phyloP scores from a whole-genome alignment of 2,329 filamentous ascomycete species.

The Stachybotrys echinatus region DNA sequence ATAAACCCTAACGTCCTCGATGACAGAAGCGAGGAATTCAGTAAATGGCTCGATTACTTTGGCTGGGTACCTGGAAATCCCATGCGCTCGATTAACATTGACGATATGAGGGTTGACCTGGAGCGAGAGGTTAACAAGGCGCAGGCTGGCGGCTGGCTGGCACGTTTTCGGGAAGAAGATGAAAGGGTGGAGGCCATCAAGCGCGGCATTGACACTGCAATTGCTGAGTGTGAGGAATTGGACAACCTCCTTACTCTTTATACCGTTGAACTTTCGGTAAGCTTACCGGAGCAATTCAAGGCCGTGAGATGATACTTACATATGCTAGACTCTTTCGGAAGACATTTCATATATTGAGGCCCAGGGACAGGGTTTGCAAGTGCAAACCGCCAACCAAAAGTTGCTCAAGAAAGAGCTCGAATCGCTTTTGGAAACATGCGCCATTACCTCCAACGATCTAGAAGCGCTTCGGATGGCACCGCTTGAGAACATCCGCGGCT shows the following conservation, averaged over 20 bases:
- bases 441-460: constrained; percentile 72
- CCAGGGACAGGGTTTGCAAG: constrained; percentile 92
- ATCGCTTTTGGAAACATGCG: constrained; percentile 83
- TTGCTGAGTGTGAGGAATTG: constrained; percentile 91
- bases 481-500: constrained; percentile 62
- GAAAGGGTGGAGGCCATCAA: constrained; percentile 85
- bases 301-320: constrained; percentile 9
- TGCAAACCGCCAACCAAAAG: constrained; percentile 96
- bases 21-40: constrained; percentile 72
- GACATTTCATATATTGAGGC: constrained; percentile 97
- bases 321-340: constrained; percentile 74
- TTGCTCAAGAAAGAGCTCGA: constrained; percentile 85
- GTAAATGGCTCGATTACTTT: constrained; percentile 77
- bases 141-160: constrained; percentile 89
- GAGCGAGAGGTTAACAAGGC: constrained; percentile 85
- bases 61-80: constrained; percentile 78
- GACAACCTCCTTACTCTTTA: constrained; percentile 93
- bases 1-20: constrained; percentile 74
- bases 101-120: constrained; percentile 76
- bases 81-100: constrained; percentile 68
- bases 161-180: constrained; percentile 79
- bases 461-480: constrained; percentile 68
- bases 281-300: constrained; percentile 18
- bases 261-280: constrained; percentile 84
- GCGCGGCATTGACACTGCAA: constrained; percentile 79